A percentile compares a stretch with the other conserved stretches of the same genome.
Evolutionary conservation across 306 rosid species (phyloP).

Genomic region (Crotalaria pallida): DNA sequence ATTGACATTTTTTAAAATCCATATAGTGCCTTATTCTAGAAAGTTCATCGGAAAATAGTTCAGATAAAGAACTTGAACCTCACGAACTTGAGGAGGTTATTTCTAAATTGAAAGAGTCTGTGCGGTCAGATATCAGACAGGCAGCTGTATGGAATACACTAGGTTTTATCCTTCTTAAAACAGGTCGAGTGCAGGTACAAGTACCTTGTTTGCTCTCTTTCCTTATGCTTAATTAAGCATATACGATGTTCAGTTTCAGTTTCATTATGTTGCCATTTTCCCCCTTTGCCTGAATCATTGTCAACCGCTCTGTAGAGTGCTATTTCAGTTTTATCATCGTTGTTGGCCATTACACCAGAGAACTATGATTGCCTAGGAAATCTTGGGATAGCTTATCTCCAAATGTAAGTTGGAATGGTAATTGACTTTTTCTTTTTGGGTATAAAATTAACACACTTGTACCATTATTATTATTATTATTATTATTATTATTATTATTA

Average conservation of each 20-base stretch:
- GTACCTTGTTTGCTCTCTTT: slow-evolving; percentile 8
- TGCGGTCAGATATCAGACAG: slow-evolving; percentile 77
- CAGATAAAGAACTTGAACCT: slow-evolving; percentile 79
- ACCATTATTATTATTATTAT: neutral
- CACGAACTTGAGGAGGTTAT: slow-evolving; percentile 76
- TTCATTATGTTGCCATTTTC: slow-evolving; percentile 1
- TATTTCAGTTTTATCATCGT: slow-evolving; percentile 64
- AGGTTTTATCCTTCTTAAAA: slow-evolving; percentile 78
- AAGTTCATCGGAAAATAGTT: slow-evolving; percentile 58
- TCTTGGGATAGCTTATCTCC: slow-evolving; percentile 93
- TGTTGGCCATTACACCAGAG: slow-evolving; percentile 69
- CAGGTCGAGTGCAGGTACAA: slow-evolving; percentile 77
- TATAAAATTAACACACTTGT: neutral
- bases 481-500: no score
- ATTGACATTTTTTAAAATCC: slow-evolving; percentile 40
- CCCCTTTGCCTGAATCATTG: slow-evolving; percentile 21
- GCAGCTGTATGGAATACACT: slow-evolving; percentile 92
- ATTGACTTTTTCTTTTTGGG: neutral
- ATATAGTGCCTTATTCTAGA: slow-evolving; percentile 81
- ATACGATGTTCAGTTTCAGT: slow-evolving; percentile 9
- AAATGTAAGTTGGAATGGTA: slow-evolving; percentile 42
- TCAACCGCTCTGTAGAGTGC: slow-evolving; percentile 59
- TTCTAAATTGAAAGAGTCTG: slow-evolving; percentile 67
- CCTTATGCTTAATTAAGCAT: slow-evolving; percentile 3
- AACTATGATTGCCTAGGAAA: slow-evolving; percentile 87